Percentiles rank a stretch among this genome's conserved stretches.
These are phyloP conservation scores for Cyberlindnera suaveolens DNA, from an alignment of 805 yeast genomes.

Conservation along the genomic window DNA sequence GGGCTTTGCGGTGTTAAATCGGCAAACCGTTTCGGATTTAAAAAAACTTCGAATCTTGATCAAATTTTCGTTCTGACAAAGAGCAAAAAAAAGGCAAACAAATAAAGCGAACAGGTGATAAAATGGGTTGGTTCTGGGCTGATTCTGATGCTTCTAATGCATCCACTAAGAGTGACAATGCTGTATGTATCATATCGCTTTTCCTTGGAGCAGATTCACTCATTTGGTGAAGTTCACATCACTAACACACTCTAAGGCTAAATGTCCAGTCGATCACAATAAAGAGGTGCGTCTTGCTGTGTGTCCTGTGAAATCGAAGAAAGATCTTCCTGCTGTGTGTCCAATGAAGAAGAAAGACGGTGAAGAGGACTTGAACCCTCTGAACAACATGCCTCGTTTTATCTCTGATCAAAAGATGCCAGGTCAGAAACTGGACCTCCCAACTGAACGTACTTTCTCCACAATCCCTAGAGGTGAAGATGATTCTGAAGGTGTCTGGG, in stretches of 20 bases:
- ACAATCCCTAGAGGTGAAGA: slow-evolving; percentile 79
- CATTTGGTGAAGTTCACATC: too few species aligned
- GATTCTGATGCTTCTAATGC: slow-evolving; percentile 22
- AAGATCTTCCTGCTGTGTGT: slow-evolving; percentile 30
- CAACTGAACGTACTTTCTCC: slow-evolving; percentile 79
- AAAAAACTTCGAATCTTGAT: too few species aligned
- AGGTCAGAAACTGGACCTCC: slow-evolving; percentile 72
- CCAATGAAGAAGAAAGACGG: slow-evolving; percentile 29
- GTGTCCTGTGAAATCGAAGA: slow-evolving; percentile 35
- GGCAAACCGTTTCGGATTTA: too few species aligned
- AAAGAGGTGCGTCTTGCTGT: slow-evolving; percentile 14
- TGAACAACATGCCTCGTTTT: slow-evolving; percentile 82
- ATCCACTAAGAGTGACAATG: not conserved
- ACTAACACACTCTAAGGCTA: not conserved
- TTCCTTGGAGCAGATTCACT: too few species aligned
- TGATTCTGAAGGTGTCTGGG: slow-evolving; percentile 78
- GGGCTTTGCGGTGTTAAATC: too few species aligned
- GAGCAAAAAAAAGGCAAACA: too few species aligned
- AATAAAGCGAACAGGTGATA: not conserved
- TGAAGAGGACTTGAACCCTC: slow-evolving; percentile 50
- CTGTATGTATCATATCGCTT: too few species aligned
- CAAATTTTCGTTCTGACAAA: too few species aligned
- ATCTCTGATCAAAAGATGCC: slow-evolving; percentile 64
- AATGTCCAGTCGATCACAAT: slow-evolving; percentile 3
- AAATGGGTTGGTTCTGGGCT: slow-evolving; percentile 93